Base-by-base conservation (phyloP, 306 rosid species). In the Cucumis hystrix region DNA sequence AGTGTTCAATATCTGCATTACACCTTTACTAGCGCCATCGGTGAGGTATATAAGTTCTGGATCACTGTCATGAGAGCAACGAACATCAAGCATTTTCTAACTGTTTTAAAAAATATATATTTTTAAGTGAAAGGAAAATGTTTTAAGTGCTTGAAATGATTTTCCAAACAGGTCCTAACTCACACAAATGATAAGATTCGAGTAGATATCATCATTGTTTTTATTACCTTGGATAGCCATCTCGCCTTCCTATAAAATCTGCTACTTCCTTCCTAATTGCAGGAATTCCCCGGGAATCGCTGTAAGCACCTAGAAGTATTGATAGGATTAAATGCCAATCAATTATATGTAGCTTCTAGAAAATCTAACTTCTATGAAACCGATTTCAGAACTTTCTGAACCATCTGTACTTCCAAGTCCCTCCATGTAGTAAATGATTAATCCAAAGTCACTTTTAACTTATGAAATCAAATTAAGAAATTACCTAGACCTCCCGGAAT, bases 11-110 rank as follows among this genome's bases (percentile, higher is more conserved):
- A 89, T 91, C 91, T 96, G 99, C 99, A 89, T 92, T 80, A 96
- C 98, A 82, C 96, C 99, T 86, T 96, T 92, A 87, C 99, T 96
- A 55, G 99, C 99, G 49, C 99, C 99, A 80, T 96, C 99, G 5
- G 99, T 96, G 80, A 96, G 99, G 82, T 76, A 92, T 85, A 96
- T 89, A 87, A 91, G 92, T 83, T 96, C 99, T n/a, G 98, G 98
- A 77, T 96, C 88, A 75, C 99, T 96, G 97, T 72, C 77, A 83
- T 75, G 33, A 64, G 67, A 83, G 80, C 77, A 86, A 74, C 82
- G 7, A 51, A 77, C 65, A 77, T 70, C 62, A 59, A 57, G 52
- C 40, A 76, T 11, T 59, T 75, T 12, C 55, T 4, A 49, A 49
- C 16, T 51, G 55, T 14, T 15, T 51, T 6, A 14, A 51, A 47